phyloP scores from a whole-genome alignment of 257 asterid genomes.

The Solanum paucissectum region DNA sequence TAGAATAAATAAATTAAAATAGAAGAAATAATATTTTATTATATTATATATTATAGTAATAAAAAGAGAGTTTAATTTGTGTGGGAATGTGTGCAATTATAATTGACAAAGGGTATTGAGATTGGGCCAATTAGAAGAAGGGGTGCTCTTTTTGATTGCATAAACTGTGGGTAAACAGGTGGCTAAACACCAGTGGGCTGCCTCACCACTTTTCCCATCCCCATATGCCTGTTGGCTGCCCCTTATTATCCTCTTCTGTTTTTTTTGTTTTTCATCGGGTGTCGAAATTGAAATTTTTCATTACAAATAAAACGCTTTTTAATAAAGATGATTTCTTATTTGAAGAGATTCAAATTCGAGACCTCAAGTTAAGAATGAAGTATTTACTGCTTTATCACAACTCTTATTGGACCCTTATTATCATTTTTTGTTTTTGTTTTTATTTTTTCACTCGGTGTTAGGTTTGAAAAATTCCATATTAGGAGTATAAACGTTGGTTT shows the following conservation, averaged over 20 bases:
- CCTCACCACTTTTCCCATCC: neutral
- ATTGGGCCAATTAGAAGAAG: neutral
- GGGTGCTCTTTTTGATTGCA: neutral
- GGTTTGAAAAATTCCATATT: too few relatives aligned
- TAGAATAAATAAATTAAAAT: too few relatives aligned
- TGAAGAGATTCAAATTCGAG: neutral
- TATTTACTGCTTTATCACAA: neutral
- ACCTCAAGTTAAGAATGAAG: neutral
- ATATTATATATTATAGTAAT: neutral
- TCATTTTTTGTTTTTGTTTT: too few relatives aligned
- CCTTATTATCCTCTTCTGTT: neutral
- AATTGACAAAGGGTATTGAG: neutral
- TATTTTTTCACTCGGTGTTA: too few relatives aligned
- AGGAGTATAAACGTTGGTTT: too few relatives aligned
- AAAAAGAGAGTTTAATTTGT: neutral
- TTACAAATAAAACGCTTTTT: rapidly evolving
- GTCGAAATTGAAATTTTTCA: neutral
- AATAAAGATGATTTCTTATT: too few relatives aligned
- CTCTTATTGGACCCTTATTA: too few relatives aligned
- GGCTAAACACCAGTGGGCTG: slow-evolving; percentile 5
- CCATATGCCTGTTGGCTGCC: neutral
- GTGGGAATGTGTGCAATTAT: neutral
- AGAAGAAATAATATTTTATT: too few relatives aligned
- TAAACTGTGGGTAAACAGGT: slow-evolving; percentile 8
- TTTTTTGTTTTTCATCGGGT: too few relatives aligned